Evolutionary conservation across 2,329 filamentous ascomycete species (phyloP), one percentile per base, ranked within the genome.

Genomic region (Monilinia aucupariae): DNA sequence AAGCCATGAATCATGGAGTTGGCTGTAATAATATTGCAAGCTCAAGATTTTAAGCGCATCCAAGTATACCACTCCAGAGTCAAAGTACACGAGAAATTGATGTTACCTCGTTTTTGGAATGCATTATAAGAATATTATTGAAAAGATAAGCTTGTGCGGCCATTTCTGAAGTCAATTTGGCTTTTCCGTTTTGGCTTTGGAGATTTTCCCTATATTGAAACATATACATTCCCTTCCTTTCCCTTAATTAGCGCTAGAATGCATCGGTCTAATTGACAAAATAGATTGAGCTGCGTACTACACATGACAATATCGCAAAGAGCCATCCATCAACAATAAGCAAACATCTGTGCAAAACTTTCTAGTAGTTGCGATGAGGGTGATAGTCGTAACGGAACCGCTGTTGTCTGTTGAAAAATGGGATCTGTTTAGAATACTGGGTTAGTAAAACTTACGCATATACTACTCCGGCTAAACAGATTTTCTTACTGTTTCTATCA

Each of bases 191-290:
- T 5, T 4, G 6, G 9, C 8, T 37, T 10, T 8, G 2, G 8
- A 30, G 27, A 10, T 13, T 20, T 34, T 17, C 45, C 0, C n/a
- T 15, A 3, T 32, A 17, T 10, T 60, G 34, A 20, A 32, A 22
- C 12, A 17, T 22, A 45, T 32, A 2, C 17, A 32, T 10, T 9
- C n/a, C 4, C 8, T 15, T 0, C 1, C 1, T 12, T 32, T 22
- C n/a, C n/a, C n/a, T n/a, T n/a, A n/a, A 4, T 4, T 2, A 13
- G 34, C n/a, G 0, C 20, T 34, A 17, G 12, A 27, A 10, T 2
- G 1, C 2, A 2, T 7, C 1, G 7, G 1, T 5, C 13, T 2
- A 45, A 1, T 25, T 22, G 12, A 2, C 2, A 17, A 10, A 34
- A 17, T 3, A 2, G 2, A 5, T 32, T 10, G 6, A 25, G 15